Base-by-base conservation (phyloP, 1,139 yeast genomes). In the Kazachstania sp. region DNA sequence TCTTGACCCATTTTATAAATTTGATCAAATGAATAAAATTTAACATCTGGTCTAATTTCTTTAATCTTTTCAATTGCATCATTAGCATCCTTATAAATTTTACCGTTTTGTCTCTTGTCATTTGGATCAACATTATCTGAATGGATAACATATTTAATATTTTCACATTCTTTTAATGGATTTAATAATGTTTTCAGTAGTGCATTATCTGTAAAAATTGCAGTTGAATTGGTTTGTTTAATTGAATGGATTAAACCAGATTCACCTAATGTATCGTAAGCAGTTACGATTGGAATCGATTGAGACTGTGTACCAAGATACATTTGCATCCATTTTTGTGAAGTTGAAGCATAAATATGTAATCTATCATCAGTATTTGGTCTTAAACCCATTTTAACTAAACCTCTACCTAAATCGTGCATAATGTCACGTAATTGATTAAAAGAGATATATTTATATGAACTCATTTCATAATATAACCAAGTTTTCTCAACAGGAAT, bases 231-330 rank as follows among this genome's bases (percentile, higher is more conserved):
- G 8, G 97, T 86, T 70, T 90, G 86, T 41, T 77, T 73, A 61
- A 94, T 73, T 6, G 97, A 87, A 67, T 86, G 95, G 51, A 84
- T 83, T 63, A 92, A 75, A 29, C 98, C 99, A 39, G 78, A 77
- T 66, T 88, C 95, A 50, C 98, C 98, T 54, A 92, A 75, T 40
- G 98, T 90, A 66, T 92, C 99, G 67, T 92, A 92, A 39, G 98
- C 98, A 26, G 99, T 94, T 37, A 88, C 98, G 52, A 86, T 77
- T 28, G 98, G 86, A 52, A 94, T 81, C 46, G 78, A 71, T 68
- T 88, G 96, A 50, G 87, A 72, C 58, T 79, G 77, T 45, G 86
- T 74, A 16, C 92, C 95, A 52, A 87, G 67, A 54, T 82, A 92
- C 40, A 86, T 77, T 68, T 86, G 85, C 84, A 92, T 77, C 98